These are phyloP conservation scores for Vigna radiata DNA, from an alignment of 306 rosid genomes.

Conservation along the genomic window DNA sequence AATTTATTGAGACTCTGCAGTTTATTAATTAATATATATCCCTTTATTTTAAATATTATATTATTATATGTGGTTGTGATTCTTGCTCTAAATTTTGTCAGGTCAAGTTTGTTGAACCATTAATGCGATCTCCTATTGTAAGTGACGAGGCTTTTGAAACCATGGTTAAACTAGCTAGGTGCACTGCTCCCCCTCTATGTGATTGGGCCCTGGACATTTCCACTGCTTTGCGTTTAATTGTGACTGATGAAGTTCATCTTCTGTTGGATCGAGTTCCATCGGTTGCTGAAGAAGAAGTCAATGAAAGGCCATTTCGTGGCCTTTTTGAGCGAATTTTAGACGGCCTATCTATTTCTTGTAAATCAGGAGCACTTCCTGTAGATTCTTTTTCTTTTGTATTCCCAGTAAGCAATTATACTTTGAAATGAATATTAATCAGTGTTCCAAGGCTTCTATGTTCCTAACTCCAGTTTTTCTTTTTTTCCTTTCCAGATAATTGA, in stretches of 20 bases:
- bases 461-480: constrained; percentile 39
- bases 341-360: constrained; percentile 86
- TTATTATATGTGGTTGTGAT: not conserved
- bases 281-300: constrained; percentile 62
- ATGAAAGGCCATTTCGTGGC: constrained; percentile 57
- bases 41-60: not conserved
- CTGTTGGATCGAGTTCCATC: constrained; percentile 69
- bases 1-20: not conserved
- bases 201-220: constrained; percentile 94
- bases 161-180: constrained; percentile 81
- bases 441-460: constrained; percentile 34
- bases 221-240: constrained; percentile 83
- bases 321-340: constrained; percentile 78
- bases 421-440: constrained; percentile 30
- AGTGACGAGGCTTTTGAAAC: constrained; percentile 89
- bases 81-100: constrained; percentile 50
- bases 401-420: constrained; percentile 73
- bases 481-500: constrained; percentile 76
- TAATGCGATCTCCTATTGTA: constrained; percentile 82
- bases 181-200: constrained; percentile 87
- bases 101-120: constrained; percentile 91
- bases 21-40: constrained; percentile 1
- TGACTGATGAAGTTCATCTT: constrained; percentile 69
- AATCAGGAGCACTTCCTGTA: constrained; percentile 92
- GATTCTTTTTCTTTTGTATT: constrained; percentile 94